Evolutionary conservation across 305 asterid species (phyloP).

Genomic region (Ilex paraguariensis): DNA sequence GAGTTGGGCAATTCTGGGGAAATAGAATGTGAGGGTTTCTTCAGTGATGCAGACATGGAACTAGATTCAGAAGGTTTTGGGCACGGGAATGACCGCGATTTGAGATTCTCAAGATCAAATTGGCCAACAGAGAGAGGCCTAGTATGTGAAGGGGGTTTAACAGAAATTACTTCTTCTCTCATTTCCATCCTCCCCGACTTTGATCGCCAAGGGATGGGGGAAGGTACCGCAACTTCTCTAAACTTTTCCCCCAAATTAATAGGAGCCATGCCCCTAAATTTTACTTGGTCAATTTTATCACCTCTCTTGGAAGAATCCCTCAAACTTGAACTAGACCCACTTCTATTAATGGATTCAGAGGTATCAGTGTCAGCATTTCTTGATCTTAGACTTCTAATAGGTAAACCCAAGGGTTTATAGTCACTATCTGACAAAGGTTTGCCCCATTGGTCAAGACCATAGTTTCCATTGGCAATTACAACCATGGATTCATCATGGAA

Average conservation of each 20-base stretch:
- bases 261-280: conserved; percentile 46
- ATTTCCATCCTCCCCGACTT: conserved; percentile 39
- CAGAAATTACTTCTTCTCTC: conserved; percentile 18
- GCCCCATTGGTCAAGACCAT: conserved; percentile 21
- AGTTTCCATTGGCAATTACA: conserved; percentile 45
- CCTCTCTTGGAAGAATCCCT: conserved; percentile 21
- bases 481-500: conserved; percentile 48
- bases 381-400: conserved; percentile 68
- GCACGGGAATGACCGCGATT: conserved; percentile 25
- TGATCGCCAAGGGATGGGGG: conserved; percentile 39
- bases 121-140: conserved; percentile 54
- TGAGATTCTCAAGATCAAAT: conserved; percentile 37
- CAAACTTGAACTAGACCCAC: conserved; percentile 12
- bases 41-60: conserved; percentile 11
- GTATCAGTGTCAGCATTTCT: conserved; percentile 27
- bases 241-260: conserved; percentile 56
- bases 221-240: conserved; percentile 42
- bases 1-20: conserved; percentile 23
- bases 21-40: conserved; percentile 11
- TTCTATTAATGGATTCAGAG: conserved; percentile 18
- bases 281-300: conserved; percentile 29
- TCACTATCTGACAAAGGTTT: conserved; percentile 18
- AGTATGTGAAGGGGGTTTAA: conserved; percentile 19
- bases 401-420: conserved; percentile 67
- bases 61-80: conserved; percentile 15